A percentile compares a stretch with the other conserved stretches of the same genome.
These are phyloP conservation scores for Phytophthora sp. DNA, from an alignment of 352 stramenopile species.

Conservation along the genomic window DNA sequence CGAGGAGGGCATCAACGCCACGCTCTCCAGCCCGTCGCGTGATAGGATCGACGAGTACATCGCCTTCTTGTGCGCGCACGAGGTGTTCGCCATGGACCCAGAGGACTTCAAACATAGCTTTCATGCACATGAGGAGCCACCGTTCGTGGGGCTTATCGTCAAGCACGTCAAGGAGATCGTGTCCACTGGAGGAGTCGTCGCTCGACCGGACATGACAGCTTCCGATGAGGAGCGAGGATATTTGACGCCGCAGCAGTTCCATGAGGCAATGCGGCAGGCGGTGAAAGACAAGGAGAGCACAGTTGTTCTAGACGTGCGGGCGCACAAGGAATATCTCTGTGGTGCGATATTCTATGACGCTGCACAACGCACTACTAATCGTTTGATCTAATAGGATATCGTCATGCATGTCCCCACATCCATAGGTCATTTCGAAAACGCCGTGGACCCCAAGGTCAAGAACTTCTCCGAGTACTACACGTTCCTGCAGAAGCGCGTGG, in stretches of 20 bases:
- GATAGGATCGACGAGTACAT: constrained; percentile 72
- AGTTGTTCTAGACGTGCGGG: constrained; percentile 67
- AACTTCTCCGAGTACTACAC: constrained; percentile 82
- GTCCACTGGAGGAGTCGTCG: constrained; percentile 56
- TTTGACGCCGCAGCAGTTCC: constrained; percentile 80
- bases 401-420: background rate
- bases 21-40: constrained; percentile 56
- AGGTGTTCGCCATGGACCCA: constrained; percentile 53
- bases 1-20: constrained; percentile 87
- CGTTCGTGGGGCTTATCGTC: constrained; percentile 71
- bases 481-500: constrained; percentile 62
- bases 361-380: background rate
- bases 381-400: constrained; percentile 3
- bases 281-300: constrained; percentile 50
- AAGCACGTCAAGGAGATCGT: constrained; percentile 86
- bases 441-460: constrained; percentile 70
- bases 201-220: constrained; percentile 58
- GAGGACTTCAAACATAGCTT: constrained; percentile 85
- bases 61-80: constrained; percentile 53
- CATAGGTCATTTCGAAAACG: constrained; percentile 76
- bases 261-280: constrained; percentile 59
- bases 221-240: constrained; percentile 69
- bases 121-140: constrained; percentile 40
- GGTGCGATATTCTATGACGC: constrained; percentile 25
- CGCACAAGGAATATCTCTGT: constrained; percentile 62